Evolutionary conservation across 1,139 yeast species (phyloP), one percentile per base, ranked within the genome.

Genomic region (Yamadazyma friedrichii): DNA sequence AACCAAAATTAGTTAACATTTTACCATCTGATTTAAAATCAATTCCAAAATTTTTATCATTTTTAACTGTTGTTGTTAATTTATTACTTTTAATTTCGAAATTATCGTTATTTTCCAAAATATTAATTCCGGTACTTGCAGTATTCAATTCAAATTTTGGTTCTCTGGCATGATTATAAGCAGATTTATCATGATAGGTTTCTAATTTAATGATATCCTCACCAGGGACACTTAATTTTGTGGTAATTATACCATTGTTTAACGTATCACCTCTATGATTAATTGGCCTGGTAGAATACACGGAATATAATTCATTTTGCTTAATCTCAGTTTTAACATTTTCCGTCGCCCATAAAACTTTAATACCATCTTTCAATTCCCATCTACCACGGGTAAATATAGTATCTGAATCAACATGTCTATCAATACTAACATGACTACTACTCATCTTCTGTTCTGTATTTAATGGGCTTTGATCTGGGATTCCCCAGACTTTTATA

Each of bases 311-410:
- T 8, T 50, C 42, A 8, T 46, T 41, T 26, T 46, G 47, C 6
- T 43, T 39, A 6, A 39, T 29, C 28, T 48, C 52, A 15, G 53
- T 45, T 43, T 63, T 62, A 41, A 60, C 50, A 22, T 50, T 50
- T 34, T 62, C 64, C 10, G 60, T 50, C n/a, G 69, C 69, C 67
- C 67, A 64, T 29, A 51, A 45, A 33, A 63, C 53, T 41, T 49
- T 50, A 15, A 64, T 62, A 15, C 62, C 62, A 12, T 52, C 42
- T 36, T 58, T 56, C 39, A 57, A 43, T 40, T 58, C 61, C 65
- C 65, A 60, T 53, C 61, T 54, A 16, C 65, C 65, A 30, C 62
- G 45, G 20, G 62, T 40, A 42, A 60, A 56, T 30, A 55, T 51
- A 6, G 57, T 53, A 40, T 57, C 62, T 15, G 58, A 50, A 15